Conservation (phyloP, 495 filamentous ascomycete genomes). For the Talaromyces stipitatus region DNA sequence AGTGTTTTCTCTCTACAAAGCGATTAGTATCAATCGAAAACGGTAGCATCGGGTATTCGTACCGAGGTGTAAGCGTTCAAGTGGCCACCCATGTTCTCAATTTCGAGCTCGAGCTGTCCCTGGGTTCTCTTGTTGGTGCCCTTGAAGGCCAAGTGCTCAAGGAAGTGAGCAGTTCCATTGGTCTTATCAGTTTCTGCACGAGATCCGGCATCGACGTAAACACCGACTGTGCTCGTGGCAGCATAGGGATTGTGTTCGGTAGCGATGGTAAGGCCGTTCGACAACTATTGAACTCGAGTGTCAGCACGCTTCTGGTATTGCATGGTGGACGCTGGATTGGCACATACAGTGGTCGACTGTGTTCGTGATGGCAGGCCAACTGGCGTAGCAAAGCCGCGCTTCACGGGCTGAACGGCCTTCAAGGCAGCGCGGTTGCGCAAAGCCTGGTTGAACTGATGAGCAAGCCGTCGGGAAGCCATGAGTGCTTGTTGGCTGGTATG, state of each 20-base stretch:
- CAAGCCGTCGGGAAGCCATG: conserved; percentile 94
- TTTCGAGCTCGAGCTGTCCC: conserved; percentile 96
- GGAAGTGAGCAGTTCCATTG: conserved; percentile 98
- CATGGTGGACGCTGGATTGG: neutral
- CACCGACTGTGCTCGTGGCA: conserved; percentile 95
- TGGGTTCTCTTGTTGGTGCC: conserved; percentile 89
- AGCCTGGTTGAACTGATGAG: conserved; percentile 78
- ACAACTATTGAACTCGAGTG: neutral
- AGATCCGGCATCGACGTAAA: conserved; percentile 98
- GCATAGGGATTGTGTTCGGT: conserved; percentile 98
- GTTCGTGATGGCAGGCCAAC: conserved; percentile 68
- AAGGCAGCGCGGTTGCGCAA: conserved; percentile 74
- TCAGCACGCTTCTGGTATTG: neutral
- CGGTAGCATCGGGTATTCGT: conserved; percentile 31
- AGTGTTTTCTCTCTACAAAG: conserved; percentile 83
- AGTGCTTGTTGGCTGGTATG: conserved; percentile 22
- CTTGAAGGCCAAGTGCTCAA: conserved; percentile 99
- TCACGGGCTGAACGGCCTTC: conserved; percentile 61
- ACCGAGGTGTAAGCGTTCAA: conserved; percentile 99
- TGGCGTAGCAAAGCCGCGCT: conserved; percentile 80
- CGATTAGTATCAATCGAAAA: conserved; percentile 21
- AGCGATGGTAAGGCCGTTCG: conserved; percentile 64
- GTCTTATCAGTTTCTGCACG: conserved; percentile 97
- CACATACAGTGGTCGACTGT: conserved; percentile 75
- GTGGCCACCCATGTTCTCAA: conserved; percentile 99